A percentile compares a stretch with the other conserved stretches of the same genome.
phyloP scores from a whole-genome alignment of 1,284 basidiomycete species.

The Anthracocystis walkeri region DNA sequence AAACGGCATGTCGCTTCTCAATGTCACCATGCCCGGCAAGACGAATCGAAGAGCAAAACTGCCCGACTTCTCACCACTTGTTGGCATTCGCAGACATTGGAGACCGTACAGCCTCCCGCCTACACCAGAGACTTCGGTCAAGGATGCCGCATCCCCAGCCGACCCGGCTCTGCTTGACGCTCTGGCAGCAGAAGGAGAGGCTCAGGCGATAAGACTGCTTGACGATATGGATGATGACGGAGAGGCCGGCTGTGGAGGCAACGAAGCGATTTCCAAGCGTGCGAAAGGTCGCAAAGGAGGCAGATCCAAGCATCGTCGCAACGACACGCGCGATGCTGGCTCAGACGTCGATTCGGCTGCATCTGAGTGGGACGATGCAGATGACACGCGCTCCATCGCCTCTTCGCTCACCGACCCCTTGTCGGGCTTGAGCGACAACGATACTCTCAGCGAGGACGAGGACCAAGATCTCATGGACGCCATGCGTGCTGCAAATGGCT shows the following conservation, averaged over 20 bases:
- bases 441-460: slow-evolving; percentile 47
- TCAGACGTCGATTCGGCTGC: slow-evolving; percentile 1
- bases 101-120: slow-evolving; percentile 42
- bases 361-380: slow-evolving; percentile 28
- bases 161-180: slow-evolving; percentile 20
- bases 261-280: slow-evolving; percentile 15
- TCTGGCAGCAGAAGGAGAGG: slow-evolving; percentile 19
- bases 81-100: slow-evolving; percentile 61
- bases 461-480: slow-evolving; percentile 53
- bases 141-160: slow-evolving; percentile 19
- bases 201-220: slow-evolving; percentile 21
- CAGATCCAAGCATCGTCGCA: slow-evolving; percentile 8
- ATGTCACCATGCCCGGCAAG: slow-evolving; percentile 57
- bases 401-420: slow-evolving; percentile 61
- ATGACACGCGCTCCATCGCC: slow-evolving; percentile 47
- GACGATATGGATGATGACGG: slow-evolving; percentile 18
- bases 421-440: slow-evolving; percentile 51
- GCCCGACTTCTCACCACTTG: slow-evolving; percentile 63
- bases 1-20: slow-evolving; percentile 66
- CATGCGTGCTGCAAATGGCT: slow-evolving; percentile 23
- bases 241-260: slow-evolving; percentile 38
- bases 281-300: slow-evolving; percentile 5
- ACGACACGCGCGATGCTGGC: slow-evolving; percentile 15
- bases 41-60: slow-evolving; percentile 52
- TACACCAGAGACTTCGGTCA: slow-evolving; percentile 41